Evolutionary conservation across 371 early-diverging fungal genomes (phyloP), one percentile per base, ranked within the genome.

Genomic region (Smittium mucronatum): DNA sequence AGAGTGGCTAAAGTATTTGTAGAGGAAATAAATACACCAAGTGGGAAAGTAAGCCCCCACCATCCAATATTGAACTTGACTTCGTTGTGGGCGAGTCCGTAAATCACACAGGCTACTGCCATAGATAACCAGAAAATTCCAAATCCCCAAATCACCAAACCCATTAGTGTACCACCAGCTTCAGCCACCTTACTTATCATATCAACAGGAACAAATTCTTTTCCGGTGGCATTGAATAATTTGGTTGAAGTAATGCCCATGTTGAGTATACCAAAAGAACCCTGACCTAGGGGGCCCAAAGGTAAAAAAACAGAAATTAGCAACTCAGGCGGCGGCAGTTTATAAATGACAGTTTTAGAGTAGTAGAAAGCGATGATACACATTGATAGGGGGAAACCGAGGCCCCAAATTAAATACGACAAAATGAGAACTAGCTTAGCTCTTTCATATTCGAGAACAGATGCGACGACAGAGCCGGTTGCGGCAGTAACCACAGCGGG

Each of bases 1-100:
- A 36, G 57, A 11, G 5, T 67, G 30, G 67, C 30, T 34, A 78
- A 70, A 29, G 70, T 16, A 21, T 58, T 70, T 8, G 76, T 81
- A 34, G 73, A 76, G 0, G 79, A 59, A 0, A 77, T 71, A 64
- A 74, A 78, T 0, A 78, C 78, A 28, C 84, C 81, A 1, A 78
- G 28, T 0, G 83, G 83, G 71, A 83, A 83, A 28, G 78, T 84
- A 1, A 80, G 69, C 2, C 79, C 82, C 83, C 83, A 83, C 79
- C 81, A 83, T 16, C 83, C 84, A 63, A 83, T 75, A 70, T 81
- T 77, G 63, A 83, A 83, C 0, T 78, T 76, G 26, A 83, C 72
- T 1, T 47, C 47, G 17, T 70, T 70, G 25, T 75, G 70, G 15
- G 70, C 67, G 31, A 69, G 67, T 0, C 78, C 77, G 63, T 71